A percentile compares a stretch with the other conserved stretches of the same genome.
Evolutionary conservation across 345 rosid genomes (phyloP).

Genomic region (Hibiscus tridactylites): DNA sequence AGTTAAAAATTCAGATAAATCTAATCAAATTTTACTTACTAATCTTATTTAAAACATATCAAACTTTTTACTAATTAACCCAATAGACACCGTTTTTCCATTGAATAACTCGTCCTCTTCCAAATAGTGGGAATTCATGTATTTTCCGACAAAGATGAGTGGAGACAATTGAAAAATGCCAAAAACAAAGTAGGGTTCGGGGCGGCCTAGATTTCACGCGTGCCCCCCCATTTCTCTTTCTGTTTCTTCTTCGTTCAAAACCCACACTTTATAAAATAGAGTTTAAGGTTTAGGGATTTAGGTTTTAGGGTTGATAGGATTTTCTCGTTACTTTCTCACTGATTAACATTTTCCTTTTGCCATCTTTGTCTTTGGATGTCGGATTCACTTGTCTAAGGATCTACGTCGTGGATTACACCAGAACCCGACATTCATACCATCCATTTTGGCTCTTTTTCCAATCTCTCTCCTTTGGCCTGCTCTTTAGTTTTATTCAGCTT

Average conservation of each 20-base stretch:
- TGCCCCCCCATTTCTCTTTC: constrained; percentile 23
- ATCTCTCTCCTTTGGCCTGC: constrained; percentile 4
- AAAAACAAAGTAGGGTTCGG: constrained; percentile 6
- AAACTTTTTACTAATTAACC: too few relatives aligned
- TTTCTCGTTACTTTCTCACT: constrained; percentile 18
- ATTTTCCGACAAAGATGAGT: constrained; percentile 20
- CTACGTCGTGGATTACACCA: not conserved
- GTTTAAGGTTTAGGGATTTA: not conserved
- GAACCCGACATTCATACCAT: constrained; percentile 16
- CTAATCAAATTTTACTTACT: too few relatives aligned
- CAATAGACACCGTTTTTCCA: too few relatives aligned
- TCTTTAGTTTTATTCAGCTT: not conserved
- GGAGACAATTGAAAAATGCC: constrained; percentile 15
- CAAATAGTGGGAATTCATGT: constrained; percentile 7
- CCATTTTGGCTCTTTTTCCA: constrained; percentile 21
- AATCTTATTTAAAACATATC: too few relatives aligned
- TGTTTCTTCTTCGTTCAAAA: not conserved
- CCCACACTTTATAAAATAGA: not conserved
- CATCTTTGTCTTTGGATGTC: not conserved
- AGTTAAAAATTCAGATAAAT: too few relatives aligned
- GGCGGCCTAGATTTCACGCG: constrained; percentile 40
- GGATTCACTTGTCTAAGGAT: constrained; percentile 6
- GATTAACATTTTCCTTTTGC: constrained; percentile 16
- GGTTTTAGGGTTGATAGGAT: not conserved
- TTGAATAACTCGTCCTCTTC: not conserved